These are phyloP conservation scores for Teratosphaeria nubilosa DNA, from an alignment of 2,329 filamentous ascomycete species.

Conservation along the genomic window DNA sequence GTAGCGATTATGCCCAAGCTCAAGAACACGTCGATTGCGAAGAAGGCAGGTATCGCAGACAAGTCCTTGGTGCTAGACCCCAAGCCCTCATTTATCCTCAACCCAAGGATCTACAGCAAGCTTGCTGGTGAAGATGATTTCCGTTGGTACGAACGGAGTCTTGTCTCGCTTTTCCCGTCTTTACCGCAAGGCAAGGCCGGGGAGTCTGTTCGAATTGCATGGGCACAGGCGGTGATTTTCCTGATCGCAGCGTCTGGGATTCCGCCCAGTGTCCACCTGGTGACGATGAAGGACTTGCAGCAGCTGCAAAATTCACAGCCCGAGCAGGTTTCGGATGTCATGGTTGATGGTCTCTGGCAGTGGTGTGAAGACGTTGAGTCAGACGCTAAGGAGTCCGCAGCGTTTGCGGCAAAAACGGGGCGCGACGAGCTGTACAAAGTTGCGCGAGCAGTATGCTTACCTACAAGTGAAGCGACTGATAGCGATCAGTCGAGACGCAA, in stretches of 20 bases:
- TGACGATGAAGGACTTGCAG: slow-evolving; percentile 53
- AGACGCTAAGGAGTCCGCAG: slow-evolving; percentile 69
- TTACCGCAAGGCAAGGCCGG: slow-evolving; percentile 39
- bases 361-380: slow-evolving; percentile 60
- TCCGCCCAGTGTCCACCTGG: slow-evolving; percentile 52
- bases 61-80: slow-evolving; percentile 61
- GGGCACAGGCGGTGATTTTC: slow-evolving; percentile 81
- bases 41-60: slow-evolving; percentile 53
- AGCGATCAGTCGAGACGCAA: background rate
- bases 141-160: slow-evolving; percentile 62
- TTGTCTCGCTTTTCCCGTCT: slow-evolving; percentile 51
- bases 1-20: slow-evolving; percentile 43
- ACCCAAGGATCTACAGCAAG: slow-evolving; percentile 75
- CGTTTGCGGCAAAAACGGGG: slow-evolving; percentile 54
- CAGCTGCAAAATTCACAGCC: slow-evolving; percentile 54
- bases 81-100: slow-evolving; percentile 81
- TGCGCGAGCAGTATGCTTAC: slow-evolving; percentile 50
- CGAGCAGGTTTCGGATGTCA: slow-evolving; percentile 47
- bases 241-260: slow-evolving; percentile 55
- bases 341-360: slow-evolving; percentile 64
- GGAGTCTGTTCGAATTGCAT: slow-evolving; percentile 31
- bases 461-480: background rate
- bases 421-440: slow-evolving; percentile 53
- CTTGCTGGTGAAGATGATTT: slow-evolving; percentile 64
- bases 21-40: slow-evolving; percentile 47